Evolutionary conservation across 2,329 filamentous ascomycete genomes (phyloP).

Genomic region (Xylariaceae sp.): DNA sequence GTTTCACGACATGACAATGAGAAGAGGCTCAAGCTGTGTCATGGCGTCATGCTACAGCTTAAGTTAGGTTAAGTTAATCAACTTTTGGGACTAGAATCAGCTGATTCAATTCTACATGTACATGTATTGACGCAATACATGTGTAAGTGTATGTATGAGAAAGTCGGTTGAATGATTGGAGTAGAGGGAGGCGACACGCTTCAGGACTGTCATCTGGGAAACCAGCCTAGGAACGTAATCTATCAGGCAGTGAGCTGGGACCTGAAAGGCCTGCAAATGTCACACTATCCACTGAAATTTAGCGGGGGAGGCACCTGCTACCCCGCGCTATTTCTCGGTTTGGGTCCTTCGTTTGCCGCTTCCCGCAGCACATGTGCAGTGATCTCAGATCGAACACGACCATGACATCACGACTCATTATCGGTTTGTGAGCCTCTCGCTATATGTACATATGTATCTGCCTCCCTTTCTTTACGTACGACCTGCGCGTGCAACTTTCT

Average conservation of each 20-base stretch:
- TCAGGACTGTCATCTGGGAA: neutral
- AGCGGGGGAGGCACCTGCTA: neutral
- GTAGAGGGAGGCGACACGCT: neutral
- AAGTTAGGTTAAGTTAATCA: too few relatives aligned
- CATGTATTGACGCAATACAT: too few relatives aligned
- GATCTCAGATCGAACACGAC: slow-evolving; percentile 7
- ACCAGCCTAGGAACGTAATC: neutral
- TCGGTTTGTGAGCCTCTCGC: neutral
- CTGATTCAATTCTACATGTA: too few relatives aligned
- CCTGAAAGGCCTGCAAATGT: slow-evolving; percentile 14
- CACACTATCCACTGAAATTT: slow-evolving; percentile 17
- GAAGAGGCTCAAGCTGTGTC: slow-evolving; percentile 12
- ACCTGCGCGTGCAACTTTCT: neutral
- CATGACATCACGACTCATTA: slow-evolving; percentile 25
- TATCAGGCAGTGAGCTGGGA: too few relatives aligned
- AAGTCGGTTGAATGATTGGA: neutral
- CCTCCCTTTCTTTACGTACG: too few relatives aligned
- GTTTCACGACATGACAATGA: neutral
- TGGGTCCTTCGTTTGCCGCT: slow-evolving; percentile 11
- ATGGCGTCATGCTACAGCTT: slow-evolving; percentile 12
- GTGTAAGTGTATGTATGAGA: too few relatives aligned
- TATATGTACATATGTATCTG: slow-evolving; percentile 2
- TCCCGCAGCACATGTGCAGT: neutral
- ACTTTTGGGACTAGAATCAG: too few relatives aligned
- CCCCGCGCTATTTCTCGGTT: slow-evolving; percentile 13